A percentile compares a stretch with the other conserved stretches of the same genome.
Conservation (phyloP, 176 grass and related monocot species). For the Aegilops tauschii region DNA sequence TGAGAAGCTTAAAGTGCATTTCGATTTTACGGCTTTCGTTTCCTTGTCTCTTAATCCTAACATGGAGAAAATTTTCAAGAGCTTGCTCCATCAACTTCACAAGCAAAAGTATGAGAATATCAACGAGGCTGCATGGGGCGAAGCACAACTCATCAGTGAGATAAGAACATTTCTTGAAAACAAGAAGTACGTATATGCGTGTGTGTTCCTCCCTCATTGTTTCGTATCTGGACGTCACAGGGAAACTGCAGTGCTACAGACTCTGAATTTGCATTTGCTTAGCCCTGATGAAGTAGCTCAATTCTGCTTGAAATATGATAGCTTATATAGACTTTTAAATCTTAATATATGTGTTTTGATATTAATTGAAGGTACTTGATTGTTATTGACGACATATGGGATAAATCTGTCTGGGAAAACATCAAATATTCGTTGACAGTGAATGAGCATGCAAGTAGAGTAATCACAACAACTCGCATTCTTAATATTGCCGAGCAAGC, state of each 20-base stretch:
- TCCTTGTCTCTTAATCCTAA: too few species aligned
- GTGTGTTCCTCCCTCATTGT: too few species aligned
- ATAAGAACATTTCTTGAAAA: neutral
- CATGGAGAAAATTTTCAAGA: neutral
- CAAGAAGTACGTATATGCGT: neutral
- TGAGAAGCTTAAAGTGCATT: neutral
- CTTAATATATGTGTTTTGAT: too few species aligned
- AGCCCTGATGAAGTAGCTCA: too few species aligned
- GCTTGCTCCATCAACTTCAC: constrained; percentile 7
- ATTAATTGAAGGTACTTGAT: too few species aligned
- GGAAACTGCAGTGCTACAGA: too few species aligned
- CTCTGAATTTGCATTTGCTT: too few species aligned
- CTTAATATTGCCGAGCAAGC: neutral
- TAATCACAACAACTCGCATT: constrained; percentile 21
- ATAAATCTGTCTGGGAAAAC: neutral
- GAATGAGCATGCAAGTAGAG: neutral
- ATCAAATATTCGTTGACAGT: neutral
- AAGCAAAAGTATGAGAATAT: neutral
- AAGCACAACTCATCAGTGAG: neutral
- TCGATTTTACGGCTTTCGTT: neutral
- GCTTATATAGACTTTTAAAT: too few species aligned
- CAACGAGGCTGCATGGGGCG: neutral
- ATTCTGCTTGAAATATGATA: too few species aligned
- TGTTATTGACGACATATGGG: constrained; percentile 4
- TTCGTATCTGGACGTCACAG: too few species aligned